Percentiles rank a stretch among this genome's conserved stretches.
Conservation (phyloP, 2,329 filamentous ascomycete species). For the Chaetomium globosum region DNA sequence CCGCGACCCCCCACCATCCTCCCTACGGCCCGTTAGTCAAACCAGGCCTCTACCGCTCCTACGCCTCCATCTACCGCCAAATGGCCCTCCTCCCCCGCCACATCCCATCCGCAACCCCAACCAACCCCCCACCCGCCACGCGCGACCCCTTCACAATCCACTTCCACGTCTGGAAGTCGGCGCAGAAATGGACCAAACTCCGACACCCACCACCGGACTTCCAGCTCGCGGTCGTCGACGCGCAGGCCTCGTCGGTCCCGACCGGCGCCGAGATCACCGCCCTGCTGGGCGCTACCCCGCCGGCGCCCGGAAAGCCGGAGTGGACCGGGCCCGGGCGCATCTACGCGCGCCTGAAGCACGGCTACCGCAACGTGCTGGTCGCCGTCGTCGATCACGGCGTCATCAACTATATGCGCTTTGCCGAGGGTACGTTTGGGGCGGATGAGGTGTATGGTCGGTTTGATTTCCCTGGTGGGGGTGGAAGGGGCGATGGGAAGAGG, state of each 20-base stretch:
- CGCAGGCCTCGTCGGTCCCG: constrained; percentile 70
- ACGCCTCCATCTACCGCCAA: constrained; percentile 72
- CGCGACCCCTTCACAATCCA: constrained; percentile 69
- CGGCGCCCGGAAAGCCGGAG: constrained; percentile 58
- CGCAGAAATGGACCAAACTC: constrained; percentile 72
- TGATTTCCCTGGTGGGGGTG: constrained; percentile 47
- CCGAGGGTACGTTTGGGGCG: constrained; percentile 76
- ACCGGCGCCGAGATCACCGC: constrained; percentile 70
- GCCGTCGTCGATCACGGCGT: constrained; percentile 89
- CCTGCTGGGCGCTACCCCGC: constrained; percentile 73
- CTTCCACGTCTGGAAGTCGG: constrained; percentile 80
- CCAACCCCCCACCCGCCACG: constrained; percentile 35
- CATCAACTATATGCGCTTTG: constrained; percentile 81
- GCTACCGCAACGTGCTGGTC: constrained; percentile 78
- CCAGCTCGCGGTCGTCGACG: constrained; percentile 78
- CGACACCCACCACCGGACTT: constrained; percentile 79
- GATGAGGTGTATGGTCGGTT: constrained; percentile 71
- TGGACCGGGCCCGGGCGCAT: constrained; percentile 53
- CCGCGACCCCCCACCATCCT: constrained; percentile 37
- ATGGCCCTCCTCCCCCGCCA: constrained; percentile 74
- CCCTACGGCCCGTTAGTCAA: constrained; percentile 61
- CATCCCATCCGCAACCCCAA: constrained; percentile 52
- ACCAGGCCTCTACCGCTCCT: constrained; percentile 67
- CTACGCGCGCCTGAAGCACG: constrained; percentile 81
- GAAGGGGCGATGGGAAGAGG: constrained; percentile 41